These are phyloP conservation scores for Rhodosporidiobolus sp. DNA, from an alignment of 768 basidiomycete genomes.

Conservation along the genomic window DNA sequence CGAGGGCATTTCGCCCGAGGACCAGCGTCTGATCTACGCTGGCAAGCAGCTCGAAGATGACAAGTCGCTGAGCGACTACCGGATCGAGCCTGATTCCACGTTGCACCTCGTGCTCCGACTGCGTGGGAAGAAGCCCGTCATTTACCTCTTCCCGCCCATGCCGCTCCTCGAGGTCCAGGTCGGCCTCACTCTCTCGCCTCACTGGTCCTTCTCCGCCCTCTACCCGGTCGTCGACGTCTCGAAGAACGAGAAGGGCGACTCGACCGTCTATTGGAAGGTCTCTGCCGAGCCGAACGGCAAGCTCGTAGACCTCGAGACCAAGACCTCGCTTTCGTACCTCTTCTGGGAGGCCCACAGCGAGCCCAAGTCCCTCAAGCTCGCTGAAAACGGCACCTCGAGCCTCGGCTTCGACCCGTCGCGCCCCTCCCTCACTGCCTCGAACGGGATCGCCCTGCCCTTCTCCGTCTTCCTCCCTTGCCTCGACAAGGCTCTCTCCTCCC, in stretches of 20 bases:
- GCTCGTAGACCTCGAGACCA: slow-evolving; percentile 47
- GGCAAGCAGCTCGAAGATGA: slow-evolving; percentile 83
- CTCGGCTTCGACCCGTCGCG: slow-evolving; percentile 20
- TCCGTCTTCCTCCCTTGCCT: slow-evolving; percentile 50
- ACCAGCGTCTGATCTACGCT: slow-evolving; percentile 68
- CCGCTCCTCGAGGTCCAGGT: slow-evolving; percentile 39
- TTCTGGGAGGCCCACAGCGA: slow-evolving; percentile 57
- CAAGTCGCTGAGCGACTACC: slow-evolving; percentile 80
- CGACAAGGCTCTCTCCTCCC: slow-evolving; percentile 46
- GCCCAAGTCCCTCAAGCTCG: not conserved
- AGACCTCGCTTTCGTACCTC: slow-evolving; percentile 49
- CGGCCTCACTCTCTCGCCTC: slow-evolving; percentile 44
- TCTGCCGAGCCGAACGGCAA: slow-evolving; percentile 45
- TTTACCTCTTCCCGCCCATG: slow-evolving; percentile 49
- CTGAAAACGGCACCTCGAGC: slow-evolving; percentile 58
- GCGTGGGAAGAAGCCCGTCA: slow-evolving; percentile 54
- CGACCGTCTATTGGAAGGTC: slow-evolving; percentile 48
- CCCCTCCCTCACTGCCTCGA: slow-evolving; percentile 7
- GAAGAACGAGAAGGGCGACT: slow-evolving; percentile 45
- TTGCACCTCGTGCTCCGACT: slow-evolving; percentile 88
- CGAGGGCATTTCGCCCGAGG: slow-evolving; percentile 86
- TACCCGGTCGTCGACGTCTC: slow-evolving; percentile 2
- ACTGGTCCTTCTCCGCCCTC: slow-evolving; percentile 20
- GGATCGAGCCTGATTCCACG: slow-evolving; percentile 75
- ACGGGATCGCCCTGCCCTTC: slow-evolving; percentile 49